Evolutionary conservation across 78 protist genomes (phyloP), one percentile per base, ranked within the genome.

Genomic region (Dictyostelium purpureum): DNA sequence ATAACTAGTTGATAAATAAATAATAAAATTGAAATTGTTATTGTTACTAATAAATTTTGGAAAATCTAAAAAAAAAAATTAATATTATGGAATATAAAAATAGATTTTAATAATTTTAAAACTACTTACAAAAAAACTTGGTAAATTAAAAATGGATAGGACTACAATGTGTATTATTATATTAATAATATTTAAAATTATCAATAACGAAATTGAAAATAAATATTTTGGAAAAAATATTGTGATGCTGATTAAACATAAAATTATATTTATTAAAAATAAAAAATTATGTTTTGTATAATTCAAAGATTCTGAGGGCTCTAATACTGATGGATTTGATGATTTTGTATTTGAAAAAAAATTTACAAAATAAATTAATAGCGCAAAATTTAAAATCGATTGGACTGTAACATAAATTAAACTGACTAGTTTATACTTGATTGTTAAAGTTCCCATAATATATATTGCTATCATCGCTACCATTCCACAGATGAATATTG

Each of bases 191-290:
- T 49, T 51, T 31, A 82, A 75, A 18, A 65, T 14, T 19, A 47
- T 9, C 31, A 75, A 16, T 21, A 85, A 33, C 4, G 38, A 21
- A 4, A 77, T 52, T 9, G 59, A 85, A 14, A 26, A 43, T 21
- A 45, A 14, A 37, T 35, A 73, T 19, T 67, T 73, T 70, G 92
- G 92, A 47, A 85, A 85, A 12, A 85, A 57, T 7, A 85, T 73
- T 4, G 47, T 63, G 5, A 77, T 73, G 12, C 52, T 49, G 2
- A 85, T 35, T 19, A 85, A 35, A 3, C 38, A 35, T 5, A 75
- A 10, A 1, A 75, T 4, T 59, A 75, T 2, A 37, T 75, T 75
- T 21, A 75, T 35, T 51, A 51, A 31, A 57, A 51, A 75, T 35
- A 75, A 19, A 40, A 43, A 19, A 75, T 51, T 75, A 33, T 31